phyloP scores from a whole-genome alignment of 441 rosid genomes.

The Populus hybrid region DNA sequence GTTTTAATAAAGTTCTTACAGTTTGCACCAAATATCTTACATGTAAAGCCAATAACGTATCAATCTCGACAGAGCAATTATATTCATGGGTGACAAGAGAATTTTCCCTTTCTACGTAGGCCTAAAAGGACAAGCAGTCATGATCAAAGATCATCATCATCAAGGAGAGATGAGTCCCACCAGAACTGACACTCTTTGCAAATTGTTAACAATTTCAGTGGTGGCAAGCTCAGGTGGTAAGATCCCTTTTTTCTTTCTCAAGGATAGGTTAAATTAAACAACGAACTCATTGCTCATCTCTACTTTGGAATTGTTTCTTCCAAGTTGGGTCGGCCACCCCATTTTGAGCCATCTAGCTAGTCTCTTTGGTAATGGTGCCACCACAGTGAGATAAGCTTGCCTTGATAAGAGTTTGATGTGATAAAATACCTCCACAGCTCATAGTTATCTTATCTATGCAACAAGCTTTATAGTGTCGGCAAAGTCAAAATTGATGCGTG shows the following conservation, averaged over 20 bases:
- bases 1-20: too few relatives aligned
- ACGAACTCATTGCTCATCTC: neutral
- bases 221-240: conserved; percentile 12
- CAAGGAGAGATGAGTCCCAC: neutral
- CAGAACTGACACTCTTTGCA: neutral
- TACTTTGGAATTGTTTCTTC: conserved; percentile 21
- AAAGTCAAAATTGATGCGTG: neutral
- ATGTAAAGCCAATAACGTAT: neutral
- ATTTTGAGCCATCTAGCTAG: conserved; percentile 7
- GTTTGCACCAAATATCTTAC: neutral
- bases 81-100: neutral
- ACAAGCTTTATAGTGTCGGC: neutral
- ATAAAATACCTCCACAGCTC: neutral
- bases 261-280: neutral
- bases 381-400: neutral
- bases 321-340: conserved; percentile 11
- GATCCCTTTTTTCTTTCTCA: conserved; percentile 2
- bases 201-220: conserved; percentile 1
- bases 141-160: too few relatives aligned
- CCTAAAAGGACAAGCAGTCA: neutral
- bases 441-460: too few relatives aligned
- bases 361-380: conserved; percentile 13
- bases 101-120: neutral
- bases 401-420: conserved; percentile 4
- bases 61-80: neutral